Evolutionary conservation across 1,284 basidiomycete species (phyloP), one percentile per base, ranked within the genome.

Genomic region (Cryptococcus floricola): DNA sequence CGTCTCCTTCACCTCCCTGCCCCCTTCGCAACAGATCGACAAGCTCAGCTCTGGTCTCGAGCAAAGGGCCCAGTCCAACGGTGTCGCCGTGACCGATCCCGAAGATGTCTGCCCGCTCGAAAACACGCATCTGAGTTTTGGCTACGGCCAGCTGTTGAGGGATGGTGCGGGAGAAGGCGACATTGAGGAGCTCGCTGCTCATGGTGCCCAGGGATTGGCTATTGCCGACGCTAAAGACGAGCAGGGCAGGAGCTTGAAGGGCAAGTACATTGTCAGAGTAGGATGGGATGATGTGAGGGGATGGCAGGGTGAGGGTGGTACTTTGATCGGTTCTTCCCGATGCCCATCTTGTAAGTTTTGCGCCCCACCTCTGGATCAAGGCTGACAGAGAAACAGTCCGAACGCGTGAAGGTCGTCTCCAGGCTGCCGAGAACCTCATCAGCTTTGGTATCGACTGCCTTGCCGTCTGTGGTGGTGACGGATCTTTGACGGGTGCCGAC

Each of bases 201-300:
- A 52, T 34, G 57, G 54, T 8, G 63, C 70, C 51, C 63, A 71
- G 23, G 72, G 71, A 44, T 61, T 62, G 44, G 52, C 59, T 16
- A 56, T 66, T 4, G 64, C 63, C n/a, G 62, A 68, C 62, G 76
- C 80, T 10, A 78, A 81, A 38, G 87, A 85, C 10, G 81, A 68
- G 39, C 53, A 56, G 42, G 74, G 70, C 3, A 67, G 85, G 57
- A 85, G 85, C 7, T 82, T 98, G 63, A 91, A 88, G 69, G 93
- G 93, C 1, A 82, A 88, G 49, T 94, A 98, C 78, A 98, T 98
- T 69, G 88, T 98, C 46, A 83, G 91, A 58, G 94, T 97, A 3
- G 96, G 95, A 5, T 98, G 95, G 89, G 96, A 98, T 71, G 96
- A 98, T 77, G 95, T 98, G 25, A 82, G 91, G 37, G 91, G 91